phyloP scores from a whole-genome alignment of 148 eudicot species.

The Selenicereus undatus region DNA sequence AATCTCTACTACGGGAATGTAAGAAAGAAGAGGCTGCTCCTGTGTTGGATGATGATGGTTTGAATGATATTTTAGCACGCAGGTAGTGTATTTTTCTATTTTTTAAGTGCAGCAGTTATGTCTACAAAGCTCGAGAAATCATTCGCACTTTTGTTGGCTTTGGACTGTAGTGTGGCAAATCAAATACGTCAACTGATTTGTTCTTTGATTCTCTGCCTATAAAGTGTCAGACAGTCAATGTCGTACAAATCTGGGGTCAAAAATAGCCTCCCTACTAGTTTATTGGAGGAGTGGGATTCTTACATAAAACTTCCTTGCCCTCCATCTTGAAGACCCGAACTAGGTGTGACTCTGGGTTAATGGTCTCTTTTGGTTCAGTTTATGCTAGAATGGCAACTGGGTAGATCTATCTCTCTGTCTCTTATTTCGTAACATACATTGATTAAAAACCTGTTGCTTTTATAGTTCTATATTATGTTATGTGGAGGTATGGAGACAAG shows the following conservation, averaged over 20 bases:
- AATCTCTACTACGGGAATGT: constrained; percentile 83
- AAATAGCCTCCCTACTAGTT: too few species aligned
- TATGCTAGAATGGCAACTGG: too few species aligned
- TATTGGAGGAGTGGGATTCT: too few species aligned
- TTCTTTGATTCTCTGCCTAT: not conserved
- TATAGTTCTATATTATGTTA: too few species aligned
- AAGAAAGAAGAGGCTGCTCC: constrained; percentile 99
- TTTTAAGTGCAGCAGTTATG: not conserved
- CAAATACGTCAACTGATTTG: not conserved
- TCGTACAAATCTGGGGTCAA: not conserved
- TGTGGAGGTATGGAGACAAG: too few species aligned
- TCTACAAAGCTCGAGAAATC: not conserved
- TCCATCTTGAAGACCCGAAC: too few species aligned
- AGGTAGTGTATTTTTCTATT: constrained; percentile 41
- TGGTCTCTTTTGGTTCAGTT: too few species aligned
- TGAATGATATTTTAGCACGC: constrained; percentile 91
- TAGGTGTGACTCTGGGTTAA: too few species aligned
- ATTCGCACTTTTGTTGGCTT: not conserved
- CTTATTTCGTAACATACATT: too few species aligned
- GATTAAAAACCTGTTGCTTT: too few species aligned
- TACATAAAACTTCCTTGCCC: too few species aligned
- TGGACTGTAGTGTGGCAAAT: not conserved
- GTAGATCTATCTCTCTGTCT: too few species aligned
- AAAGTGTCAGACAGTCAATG: not conserved
- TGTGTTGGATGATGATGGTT: constrained; percentile 84